A percentile compares a stretch with the other conserved stretches of the same genome.
Evolutionary conservation across 768 basidiomycete genomes (phyloP).

Genomic region (Pleurotus platypus): DNA sequence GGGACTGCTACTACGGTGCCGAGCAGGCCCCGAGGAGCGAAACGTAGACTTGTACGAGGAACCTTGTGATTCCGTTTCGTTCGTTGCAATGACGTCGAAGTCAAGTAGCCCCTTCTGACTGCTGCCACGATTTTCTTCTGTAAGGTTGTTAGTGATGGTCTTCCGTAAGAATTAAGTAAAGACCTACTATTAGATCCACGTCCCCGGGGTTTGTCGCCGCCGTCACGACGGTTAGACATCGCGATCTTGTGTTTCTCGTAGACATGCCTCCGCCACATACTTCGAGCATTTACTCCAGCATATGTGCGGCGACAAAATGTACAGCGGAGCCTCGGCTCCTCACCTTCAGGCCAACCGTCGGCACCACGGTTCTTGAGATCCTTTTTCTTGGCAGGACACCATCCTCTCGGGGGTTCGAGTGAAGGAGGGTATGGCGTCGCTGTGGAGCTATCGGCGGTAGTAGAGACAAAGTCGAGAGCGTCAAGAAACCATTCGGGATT

Average conservation of each 20-base stretch:
- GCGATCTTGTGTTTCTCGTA: constrained; percentile 90
- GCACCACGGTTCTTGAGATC: constrained; percentile 65
- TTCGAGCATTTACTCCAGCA: constrained; percentile 85
- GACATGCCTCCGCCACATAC: constrained; percentile 88
- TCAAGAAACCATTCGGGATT: constrained; percentile 82
- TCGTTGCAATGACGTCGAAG: constrained; percentile 37
- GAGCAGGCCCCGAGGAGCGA: constrained; percentile 28
- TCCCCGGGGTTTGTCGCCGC: constrained; percentile 57
- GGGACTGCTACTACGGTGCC: constrained; percentile 9
- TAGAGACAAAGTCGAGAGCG: constrained; percentile 56
- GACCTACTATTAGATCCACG: constrained; percentile 60
- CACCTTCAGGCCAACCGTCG: constrained; percentile 77
- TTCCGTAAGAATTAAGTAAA: not conserved
- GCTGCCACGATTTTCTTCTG: constrained; percentile 59
- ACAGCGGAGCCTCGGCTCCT: constrained; percentile 76
- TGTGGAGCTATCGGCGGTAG: constrained; percentile 39
- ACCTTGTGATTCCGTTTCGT: constrained; percentile 21
- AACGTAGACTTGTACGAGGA: constrained; percentile 42
- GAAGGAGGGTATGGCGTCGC: constrained; percentile 72
- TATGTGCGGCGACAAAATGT: constrained; percentile 84
- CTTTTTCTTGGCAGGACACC: constrained; percentile 85
- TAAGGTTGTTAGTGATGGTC: constrained; percentile 17
- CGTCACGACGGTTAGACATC: constrained; percentile 82
- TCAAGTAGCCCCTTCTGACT: constrained; percentile 29
- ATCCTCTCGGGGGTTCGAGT: constrained; percentile 81